Evolutionary conservation across 257 asterid species (phyloP).

Genomic region (Primulina huaijiensis): DNA sequence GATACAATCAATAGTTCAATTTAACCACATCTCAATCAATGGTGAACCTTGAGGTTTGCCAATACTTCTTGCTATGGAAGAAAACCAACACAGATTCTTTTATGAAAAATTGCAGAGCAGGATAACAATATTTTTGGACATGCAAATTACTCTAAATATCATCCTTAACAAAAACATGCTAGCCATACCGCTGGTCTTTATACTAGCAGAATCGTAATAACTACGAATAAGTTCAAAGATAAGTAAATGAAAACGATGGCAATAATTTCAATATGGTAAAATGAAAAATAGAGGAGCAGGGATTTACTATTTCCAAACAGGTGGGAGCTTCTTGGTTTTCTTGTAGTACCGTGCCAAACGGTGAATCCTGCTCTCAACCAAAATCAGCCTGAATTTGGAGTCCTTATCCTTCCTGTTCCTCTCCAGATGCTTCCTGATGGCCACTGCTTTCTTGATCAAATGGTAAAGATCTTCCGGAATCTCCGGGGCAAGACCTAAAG

Average conservation of each 20-base stretch:
- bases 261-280: neutral
- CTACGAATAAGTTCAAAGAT: neutral
- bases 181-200: neutral
- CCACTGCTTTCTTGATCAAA: slow-evolving; percentile 69
- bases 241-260: neutral
- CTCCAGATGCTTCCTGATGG: slow-evolving; percentile 70
- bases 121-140: neutral
- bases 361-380: slow-evolving; percentile 66
- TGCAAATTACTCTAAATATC: too few relatives aligned
- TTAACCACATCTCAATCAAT: neutral
- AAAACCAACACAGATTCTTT: neutral
- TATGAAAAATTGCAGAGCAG: neutral
- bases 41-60: neutral
- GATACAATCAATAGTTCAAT: neutral
- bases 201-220: neutral
- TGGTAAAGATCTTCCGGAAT: slow-evolving; percentile 61
- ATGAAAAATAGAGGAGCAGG: slow-evolving; percentile 9
- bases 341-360: slow-evolving; percentile 67
- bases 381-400: slow-evolving; percentile 63
- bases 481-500: slow-evolving; percentile 68
- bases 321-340: slow-evolving; percentile 73
- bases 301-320: slow-evolving; percentile 69
- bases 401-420: slow-evolving; percentile 78
- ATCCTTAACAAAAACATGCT: neutral
- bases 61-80: neutral